Evolutionary conservation across 345 rosid genomes (phyloP).

Genomic region (Salix udensis): DNA sequence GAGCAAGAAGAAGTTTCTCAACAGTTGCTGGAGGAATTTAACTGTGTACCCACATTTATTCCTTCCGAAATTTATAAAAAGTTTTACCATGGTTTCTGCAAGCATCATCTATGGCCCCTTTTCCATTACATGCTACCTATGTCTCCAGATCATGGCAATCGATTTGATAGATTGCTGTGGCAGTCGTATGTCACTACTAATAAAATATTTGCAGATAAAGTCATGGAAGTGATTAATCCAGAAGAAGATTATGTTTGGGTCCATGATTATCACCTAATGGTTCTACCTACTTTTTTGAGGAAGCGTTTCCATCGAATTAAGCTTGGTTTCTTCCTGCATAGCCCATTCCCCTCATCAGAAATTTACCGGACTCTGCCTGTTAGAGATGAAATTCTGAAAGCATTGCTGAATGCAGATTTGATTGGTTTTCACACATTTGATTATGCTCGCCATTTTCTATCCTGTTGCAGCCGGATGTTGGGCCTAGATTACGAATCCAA

Average conservation of each 20-base stretch:
- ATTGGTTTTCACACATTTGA: constrained; percentile 49
- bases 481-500: constrained; percentile 45
- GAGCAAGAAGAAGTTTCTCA: constrained; percentile 44
- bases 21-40: constrained; percentile 38
- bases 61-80: constrained; percentile 35
- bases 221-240: constrained; percentile 41
- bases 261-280: constrained; percentile 50
- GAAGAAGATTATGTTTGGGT: constrained; percentile 46
- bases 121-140: constrained; percentile 50
- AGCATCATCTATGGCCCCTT: constrained; percentile 51
- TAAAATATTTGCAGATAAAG: constrained; percentile 43
- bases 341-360: constrained; percentile 50
- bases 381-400: constrained; percentile 40
- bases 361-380: constrained; percentile 43
- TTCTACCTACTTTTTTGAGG: constrained; percentile 45
- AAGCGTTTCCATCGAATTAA: constrained; percentile 33
- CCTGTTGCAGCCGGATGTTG: constrained; percentile 47
- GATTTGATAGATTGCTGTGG: constrained; percentile 40
- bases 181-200: constrained; percentile 43
- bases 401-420: constrained; percentile 42
- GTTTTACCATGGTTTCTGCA: constrained; percentile 43
- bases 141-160: constrained; percentile 33
- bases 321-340: constrained; percentile 50
- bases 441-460: constrained; percentile 49
- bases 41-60: constrained; percentile 43